phyloP scores from a whole-genome alignment of 331 rosid species.

The Cydonia oblonga region DNA sequence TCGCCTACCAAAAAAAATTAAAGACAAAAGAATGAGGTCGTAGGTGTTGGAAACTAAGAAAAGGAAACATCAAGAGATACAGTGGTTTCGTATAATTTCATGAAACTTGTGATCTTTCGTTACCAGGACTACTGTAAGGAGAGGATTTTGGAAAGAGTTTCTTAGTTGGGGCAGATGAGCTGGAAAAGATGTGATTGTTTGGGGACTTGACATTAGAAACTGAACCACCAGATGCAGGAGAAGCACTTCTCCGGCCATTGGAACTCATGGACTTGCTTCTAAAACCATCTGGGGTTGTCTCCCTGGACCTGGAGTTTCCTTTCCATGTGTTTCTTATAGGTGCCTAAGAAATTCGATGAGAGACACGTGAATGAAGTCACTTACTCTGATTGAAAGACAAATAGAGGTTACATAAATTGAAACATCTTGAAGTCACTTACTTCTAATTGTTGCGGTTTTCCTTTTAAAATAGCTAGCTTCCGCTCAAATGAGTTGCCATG shows the following conservation, averaged over 20 bases:
- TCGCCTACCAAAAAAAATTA: constrained; percentile 13
- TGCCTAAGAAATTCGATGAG: constrained; percentile 30
- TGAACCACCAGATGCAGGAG: constrained; percentile 44
- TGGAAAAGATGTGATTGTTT: constrained; percentile 14
- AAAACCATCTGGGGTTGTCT: constrained; percentile 47
- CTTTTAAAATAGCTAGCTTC: constrained; percentile 80
- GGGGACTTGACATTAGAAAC: constrained; percentile 34
- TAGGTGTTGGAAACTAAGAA: background rate
- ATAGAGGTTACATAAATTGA: background rate
- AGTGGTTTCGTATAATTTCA: background rate
- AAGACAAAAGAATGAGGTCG: background rate
- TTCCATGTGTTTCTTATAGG: constrained; percentile 48
- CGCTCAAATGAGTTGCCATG: constrained; percentile 89
- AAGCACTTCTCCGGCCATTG: constrained; percentile 54
- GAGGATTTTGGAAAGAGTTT: constrained; percentile 58
- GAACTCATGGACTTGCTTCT: constrained; percentile 42
- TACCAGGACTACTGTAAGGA: constrained; percentile 39
- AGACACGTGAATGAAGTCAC: background rate
- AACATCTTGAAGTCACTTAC: constrained; percentile 31
- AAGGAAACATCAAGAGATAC: background rate
- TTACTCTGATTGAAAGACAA: background rate
- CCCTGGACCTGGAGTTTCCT: constrained; percentile 48
- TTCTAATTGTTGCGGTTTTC: constrained; percentile 42
- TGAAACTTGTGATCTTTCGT: constrained; percentile 6
- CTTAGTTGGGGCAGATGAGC: constrained; percentile 25